Conservation (phyloP, 2,329 filamentous ascomycete species). For the Westerdykella aurantiaca region DNA sequence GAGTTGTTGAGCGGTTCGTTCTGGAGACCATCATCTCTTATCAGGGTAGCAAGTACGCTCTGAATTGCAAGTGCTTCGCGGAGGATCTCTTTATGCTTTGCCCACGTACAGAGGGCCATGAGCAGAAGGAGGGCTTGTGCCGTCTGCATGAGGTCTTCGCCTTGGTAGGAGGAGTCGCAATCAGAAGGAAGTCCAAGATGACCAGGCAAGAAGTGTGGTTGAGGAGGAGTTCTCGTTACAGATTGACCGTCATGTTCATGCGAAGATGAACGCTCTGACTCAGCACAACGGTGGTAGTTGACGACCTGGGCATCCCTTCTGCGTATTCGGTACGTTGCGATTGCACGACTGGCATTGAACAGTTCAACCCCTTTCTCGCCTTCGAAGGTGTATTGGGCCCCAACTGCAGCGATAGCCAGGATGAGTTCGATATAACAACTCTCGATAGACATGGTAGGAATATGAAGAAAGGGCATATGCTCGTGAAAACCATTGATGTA, state of each 20-base stretch:
- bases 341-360: constrained; percentile 52
- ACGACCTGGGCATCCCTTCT: constrained; percentile 45
- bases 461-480: constrained; percentile 59
- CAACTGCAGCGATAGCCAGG: constrained; percentile 61
- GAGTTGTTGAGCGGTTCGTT: constrained; percentile 53
- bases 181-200: constrained; percentile 15
- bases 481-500: constrained; percentile 63
- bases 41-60: constrained; percentile 51
- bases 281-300: constrained; percentile 17
- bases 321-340: constrained; percentile 49
- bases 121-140: constrained; percentile 59
- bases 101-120: constrained; percentile 58
- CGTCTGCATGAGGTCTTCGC: constrained; percentile 51
- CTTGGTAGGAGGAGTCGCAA: constrained; percentile 7
- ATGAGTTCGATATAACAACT: constrained; percentile 64
- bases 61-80: constrained; percentile 53
- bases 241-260: constrained; percentile 13
- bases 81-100: constrained; percentile 52
- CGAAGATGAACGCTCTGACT: constrained; percentile 15
- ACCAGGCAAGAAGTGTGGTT: constrained; percentile 20
- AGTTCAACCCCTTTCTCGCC: constrained; percentile 48
- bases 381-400: constrained; percentile 59
- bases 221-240: constrained; percentile 11
- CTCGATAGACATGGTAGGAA: constrained; percentile 59
- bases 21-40: constrained; percentile 49